These are phyloP conservation scores for Huntiella bhutanensis DNA, from an alignment of 2,329 filamentous ascomycete genomes.

Conservation along the genomic window DNA sequence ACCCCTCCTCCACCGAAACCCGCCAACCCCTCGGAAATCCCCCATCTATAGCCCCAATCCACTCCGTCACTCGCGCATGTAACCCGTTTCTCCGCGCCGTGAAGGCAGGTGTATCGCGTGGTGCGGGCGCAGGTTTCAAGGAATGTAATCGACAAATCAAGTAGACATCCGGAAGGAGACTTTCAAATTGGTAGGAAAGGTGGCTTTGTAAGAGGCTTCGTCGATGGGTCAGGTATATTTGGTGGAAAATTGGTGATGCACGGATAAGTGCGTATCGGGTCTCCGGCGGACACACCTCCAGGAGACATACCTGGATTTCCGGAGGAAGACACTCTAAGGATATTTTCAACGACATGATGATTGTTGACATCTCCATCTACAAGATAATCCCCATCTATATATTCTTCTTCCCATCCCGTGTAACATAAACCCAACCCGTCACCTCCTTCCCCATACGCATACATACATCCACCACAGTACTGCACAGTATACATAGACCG, in stretches of 20 bases:
- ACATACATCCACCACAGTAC: no score
- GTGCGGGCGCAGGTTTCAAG: slow-evolving; percentile 3
- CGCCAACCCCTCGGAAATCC: not conserved
- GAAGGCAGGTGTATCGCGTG: not conserved
- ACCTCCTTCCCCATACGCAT: no score
- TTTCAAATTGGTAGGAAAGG: slow-evolving; percentile 5
- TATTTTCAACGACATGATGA: no score
- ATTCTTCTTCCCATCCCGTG: no score
- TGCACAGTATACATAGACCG: no score
- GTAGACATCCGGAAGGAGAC: slow-evolving; percentile 8
- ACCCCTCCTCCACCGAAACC: slow-evolving; percentile 4
- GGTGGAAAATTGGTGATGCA: slow-evolving; percentile 7
- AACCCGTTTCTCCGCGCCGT: not conserved
- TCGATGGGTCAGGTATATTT: slow-evolving; percentile 4
- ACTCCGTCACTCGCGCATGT: no score
- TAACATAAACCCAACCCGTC: no score
- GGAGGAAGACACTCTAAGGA: slow-evolving; percentile 8
- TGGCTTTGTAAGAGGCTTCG: slow-evolving; percentile 7
- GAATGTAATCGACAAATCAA: slow-evolving; percentile 8
- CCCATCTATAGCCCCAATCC: no score
- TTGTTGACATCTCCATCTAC: no score
- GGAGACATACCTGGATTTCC: slow-evolving; percentile 7
- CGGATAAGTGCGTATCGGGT: slow-evolving; percentile 3
- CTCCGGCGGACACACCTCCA: not conserved
- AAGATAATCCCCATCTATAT: no score